Evolutionary conservation across 257 asterid genomes (phyloP), one percentile per base, ranked within the genome.

Genomic region (Gynochthodes officinalis): DNA sequence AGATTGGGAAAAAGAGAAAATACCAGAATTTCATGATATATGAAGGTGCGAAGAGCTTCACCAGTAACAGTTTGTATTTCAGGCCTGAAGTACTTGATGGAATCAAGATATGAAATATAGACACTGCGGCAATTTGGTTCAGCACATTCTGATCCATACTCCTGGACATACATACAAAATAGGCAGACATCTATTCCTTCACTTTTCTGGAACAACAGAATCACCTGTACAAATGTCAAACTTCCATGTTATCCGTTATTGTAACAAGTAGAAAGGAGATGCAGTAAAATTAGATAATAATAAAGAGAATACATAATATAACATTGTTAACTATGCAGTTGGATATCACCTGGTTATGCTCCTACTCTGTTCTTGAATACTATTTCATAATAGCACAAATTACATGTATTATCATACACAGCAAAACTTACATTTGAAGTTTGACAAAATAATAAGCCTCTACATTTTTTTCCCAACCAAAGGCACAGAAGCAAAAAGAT

Each of bases 181-280:
- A 91, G 82, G 71, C 95, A 91, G 43, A 91, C 87, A 73, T 91
- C 97, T 64, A 74, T 96, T 21, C 95, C 96, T 70, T 85, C 89
- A 69, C 85, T 79, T 64, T 89, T 89, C 79, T 91, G 97, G 76
- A 89, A 89, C 78, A 91, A 77, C 44, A 91, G 77, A 60, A 91
- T 85, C 77, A 79, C 93, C 97, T 90, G 74, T 61, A 76, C 25
- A 68, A 68, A 70, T 75, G 71, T 81, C 73, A 82, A 64, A 59
- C 39, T 27, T 42, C 50, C 53, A 59, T 28, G 33, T 57, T 73
- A 53, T 19, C 9, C 39, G 25, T 15, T 40, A 25, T 48, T 46
- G 25, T 21, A 23, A 48, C 37, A 54, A 48, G 48, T 3, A 30
- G 60, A 64, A 55, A 49, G 48, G 43, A 71, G 3, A 69, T 32